phyloP scores from a whole-genome alignment of 495 filamentous ascomycete genomes.

The Thermothielavioides terrestris region DNA sequence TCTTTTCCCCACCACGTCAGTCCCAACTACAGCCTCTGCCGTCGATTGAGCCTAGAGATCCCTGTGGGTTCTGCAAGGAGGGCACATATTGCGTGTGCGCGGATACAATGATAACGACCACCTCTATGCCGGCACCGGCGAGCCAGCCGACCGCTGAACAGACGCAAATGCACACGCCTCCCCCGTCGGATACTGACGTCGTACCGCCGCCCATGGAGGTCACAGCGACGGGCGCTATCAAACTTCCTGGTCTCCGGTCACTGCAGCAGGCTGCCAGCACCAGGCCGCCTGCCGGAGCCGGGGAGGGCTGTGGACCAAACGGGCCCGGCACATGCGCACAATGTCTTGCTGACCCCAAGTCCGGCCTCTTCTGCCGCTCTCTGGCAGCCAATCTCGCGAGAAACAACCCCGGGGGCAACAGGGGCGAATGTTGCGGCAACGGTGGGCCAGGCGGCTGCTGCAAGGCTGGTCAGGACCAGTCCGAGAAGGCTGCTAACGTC shows the following conservation, averaged over 20 bases:
- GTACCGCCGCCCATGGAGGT: constrained; percentile 39
- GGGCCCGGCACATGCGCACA: constrained; percentile 75
- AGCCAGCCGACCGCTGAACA: constrained; percentile 30
- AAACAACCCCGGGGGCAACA: constrained; percentile 26
- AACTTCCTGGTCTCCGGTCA: constrained; percentile 36
- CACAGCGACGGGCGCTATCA: constrained; percentile 40
- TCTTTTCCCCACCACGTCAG: constrained; percentile 13
- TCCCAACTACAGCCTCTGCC: constrained; percentile 22
- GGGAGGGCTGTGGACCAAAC: constrained; percentile 48
- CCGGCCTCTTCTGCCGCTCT: constrained; percentile 78
- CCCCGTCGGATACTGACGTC: constrained; percentile 59
- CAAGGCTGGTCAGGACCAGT: constrained; percentile 6
- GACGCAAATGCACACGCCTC: constrained; percentile 56
- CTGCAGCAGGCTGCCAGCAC: constrained; percentile 8
- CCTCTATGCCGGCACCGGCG: constrained; percentile 14
- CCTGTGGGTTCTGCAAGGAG: constrained; percentile 83
- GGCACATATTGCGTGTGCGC: constrained; percentile 79
- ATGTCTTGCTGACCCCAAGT: constrained; percentile 67
- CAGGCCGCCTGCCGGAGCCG: not conserved
- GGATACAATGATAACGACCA: constrained; percentile 49
- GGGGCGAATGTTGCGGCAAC: constrained; percentile 46
- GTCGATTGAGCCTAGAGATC: constrained; percentile 41
- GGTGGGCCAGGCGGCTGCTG: constrained; percentile 36
- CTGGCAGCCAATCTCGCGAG: constrained; percentile 57
- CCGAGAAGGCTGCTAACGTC: not conserved